Percentiles rank a stretch among this genome's conserved stretches.
Conservation (phyloP, 1,284 basidiomycete genomes). For the Apiotrichum siamense region DNA sequence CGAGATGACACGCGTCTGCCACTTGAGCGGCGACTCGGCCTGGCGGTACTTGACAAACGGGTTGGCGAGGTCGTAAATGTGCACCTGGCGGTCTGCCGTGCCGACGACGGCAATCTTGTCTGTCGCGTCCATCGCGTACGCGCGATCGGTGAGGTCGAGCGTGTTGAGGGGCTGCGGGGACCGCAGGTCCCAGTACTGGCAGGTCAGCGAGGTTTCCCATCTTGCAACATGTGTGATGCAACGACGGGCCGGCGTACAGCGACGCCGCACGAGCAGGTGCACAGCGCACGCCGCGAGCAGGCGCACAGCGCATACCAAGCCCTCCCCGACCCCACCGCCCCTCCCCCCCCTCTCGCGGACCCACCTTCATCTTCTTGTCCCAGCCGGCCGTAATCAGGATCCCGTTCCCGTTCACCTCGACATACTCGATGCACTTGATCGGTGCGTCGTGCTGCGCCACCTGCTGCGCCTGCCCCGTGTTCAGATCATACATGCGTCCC, state of each 20-base stretch:
- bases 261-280: background rate
- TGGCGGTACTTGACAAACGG: constrained; percentile 49
- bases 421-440: constrained; percentile 68
- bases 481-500: constrained; percentile 71
- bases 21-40: constrained; percentile 75
- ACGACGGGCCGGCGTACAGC: too few species aligned
- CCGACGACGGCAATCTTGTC: constrained; percentile 70
- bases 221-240: too few species aligned
- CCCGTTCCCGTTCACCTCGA: constrained; percentile 52
- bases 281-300: too few species aligned
- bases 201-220: constrained; percentile 3
- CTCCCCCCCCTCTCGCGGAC: constrained; percentile 5
- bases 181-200: constrained; percentile 85
- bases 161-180: constrained; percentile 65
- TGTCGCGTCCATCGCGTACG: constrained; percentile 56
- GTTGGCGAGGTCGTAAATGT: constrained; percentile 79
- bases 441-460: constrained; percentile 80
- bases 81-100: constrained; percentile 69
- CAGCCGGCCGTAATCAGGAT: constrained; percentile 80
- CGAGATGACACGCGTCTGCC: constrained; percentile 85
- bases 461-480: constrained; percentile 61
- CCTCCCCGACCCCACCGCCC: too few species aligned
- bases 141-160: constrained; percentile 77
- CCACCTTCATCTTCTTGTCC: constrained; percentile 83
- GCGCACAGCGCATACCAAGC: too few species aligned